Evolutionary conservation across 768 basidiomycete species (phyloP).

Genomic region (Daedalea quercina): DNA sequence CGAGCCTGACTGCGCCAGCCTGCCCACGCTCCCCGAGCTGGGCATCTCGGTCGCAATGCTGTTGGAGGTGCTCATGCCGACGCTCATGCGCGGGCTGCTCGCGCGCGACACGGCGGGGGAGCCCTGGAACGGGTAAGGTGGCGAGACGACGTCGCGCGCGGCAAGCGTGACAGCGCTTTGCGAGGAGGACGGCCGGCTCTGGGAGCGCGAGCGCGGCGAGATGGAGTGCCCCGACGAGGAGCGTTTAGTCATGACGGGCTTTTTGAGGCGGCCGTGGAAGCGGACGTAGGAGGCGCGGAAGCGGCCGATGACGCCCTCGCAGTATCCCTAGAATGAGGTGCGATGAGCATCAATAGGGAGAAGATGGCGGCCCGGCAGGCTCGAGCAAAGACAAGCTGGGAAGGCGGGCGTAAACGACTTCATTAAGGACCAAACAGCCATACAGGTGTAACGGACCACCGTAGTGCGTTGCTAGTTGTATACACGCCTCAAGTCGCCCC

Average conservation of each 20-base stretch:
- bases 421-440: no score
- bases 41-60: background rate
- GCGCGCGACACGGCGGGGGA: background rate
- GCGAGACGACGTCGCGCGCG: slow-evolving; percentile 9
- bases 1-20: background rate
- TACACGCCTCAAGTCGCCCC: no score
- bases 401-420: no score
- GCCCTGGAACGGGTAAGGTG: slow-evolving; percentile 4
- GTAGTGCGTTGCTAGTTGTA: no score
- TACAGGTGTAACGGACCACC: no score
- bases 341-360: no score
- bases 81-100: background rate
- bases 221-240: slow-evolving; percentile 24
- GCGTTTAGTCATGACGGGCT: slow-evolving; percentile 71
- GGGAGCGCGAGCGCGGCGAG: slow-evolving; percentile 13
- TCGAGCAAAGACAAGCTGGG: no score
- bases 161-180: slow-evolving; percentile 18
- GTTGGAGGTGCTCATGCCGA: background rate
- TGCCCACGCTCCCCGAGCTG: background rate
- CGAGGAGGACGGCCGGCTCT: slow-evolving; percentile 19
- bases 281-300: slow-evolving; percentile 59
- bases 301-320: slow-evolving; percentile 80
- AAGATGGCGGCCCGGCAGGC: no score
- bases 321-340: slow-evolving; percentile 54
- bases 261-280: slow-evolving; percentile 73